Evolutionary conservation across 2,329 filamentous ascomycete species (phyloP).

Genomic region (Monilinia laxa): DNA sequence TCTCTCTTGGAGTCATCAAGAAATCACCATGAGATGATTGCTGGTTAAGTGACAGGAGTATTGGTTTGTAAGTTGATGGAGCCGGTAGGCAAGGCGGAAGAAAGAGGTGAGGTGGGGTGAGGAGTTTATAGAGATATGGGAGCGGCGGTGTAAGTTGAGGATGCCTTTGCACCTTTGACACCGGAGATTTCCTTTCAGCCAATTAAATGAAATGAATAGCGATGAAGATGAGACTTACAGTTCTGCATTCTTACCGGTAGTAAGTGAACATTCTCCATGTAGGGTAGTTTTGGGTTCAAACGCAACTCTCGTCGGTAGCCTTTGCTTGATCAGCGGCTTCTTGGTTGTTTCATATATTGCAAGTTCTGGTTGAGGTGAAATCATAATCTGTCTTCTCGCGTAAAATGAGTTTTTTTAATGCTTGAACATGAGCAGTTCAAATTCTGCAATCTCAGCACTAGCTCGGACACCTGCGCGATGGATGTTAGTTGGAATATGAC

Average conservation of each 20-base stretch:
- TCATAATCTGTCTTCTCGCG: constrained; percentile 46
- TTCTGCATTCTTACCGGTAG: not conserved
- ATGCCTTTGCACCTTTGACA: constrained; percentile 32
- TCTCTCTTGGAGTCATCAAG: constrained; percentile 55
- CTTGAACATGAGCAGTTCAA: constrained; percentile 44
- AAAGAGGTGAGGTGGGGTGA: constrained; percentile 53
- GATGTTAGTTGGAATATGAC: constrained; percentile 8
- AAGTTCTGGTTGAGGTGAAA: constrained; percentile 40
- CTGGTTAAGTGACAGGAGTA: constrained; percentile 45
- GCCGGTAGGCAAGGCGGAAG: constrained; percentile 46
- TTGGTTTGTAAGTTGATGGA: constrained; percentile 53
- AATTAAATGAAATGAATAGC: not conserved
- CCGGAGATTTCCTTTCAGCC: constrained; percentile 26
- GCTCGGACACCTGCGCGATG: not conserved
- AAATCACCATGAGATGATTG: constrained; percentile 40
- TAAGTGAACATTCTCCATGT: constrained; percentile 17
- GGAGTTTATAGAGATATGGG: constrained; percentile 58
- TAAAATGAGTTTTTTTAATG: constrained; percentile 42
- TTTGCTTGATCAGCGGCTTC: not conserved
- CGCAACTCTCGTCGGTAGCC: constrained; percentile 4
- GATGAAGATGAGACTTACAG: not conserved
- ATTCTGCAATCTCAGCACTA: constrained; percentile 33
- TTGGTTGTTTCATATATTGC: constrained; percentile 10
- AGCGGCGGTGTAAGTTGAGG: constrained; percentile 29
- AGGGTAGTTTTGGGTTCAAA: not conserved